These are phyloP conservation scores for Lentinus tigrinus DNA, from an alignment of 768 basidiomycete genomes.

Conservation along the genomic window DNA sequence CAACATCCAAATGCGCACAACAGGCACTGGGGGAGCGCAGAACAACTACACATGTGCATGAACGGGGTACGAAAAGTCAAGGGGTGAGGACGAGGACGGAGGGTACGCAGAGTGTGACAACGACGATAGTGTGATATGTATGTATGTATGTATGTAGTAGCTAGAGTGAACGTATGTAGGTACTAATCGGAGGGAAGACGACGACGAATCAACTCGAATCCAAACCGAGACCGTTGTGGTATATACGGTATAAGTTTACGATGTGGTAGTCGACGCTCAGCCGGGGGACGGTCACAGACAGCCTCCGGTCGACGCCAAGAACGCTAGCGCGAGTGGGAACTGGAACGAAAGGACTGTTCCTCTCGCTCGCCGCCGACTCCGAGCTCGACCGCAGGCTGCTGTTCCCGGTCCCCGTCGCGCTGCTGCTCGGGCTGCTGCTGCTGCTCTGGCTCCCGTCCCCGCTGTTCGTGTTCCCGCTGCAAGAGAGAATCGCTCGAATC, in stretches of 20 bases:
- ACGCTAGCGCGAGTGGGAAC: background rate
- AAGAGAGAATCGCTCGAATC: conserved; percentile 6
- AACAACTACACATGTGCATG: background rate
- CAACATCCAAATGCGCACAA: background rate
- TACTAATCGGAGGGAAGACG: too few relatives aligned
- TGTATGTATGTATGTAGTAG: too few relatives aligned
- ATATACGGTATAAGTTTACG: conserved; percentile 17
- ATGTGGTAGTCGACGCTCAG: conserved; percentile 16
- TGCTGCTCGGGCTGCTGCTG: background rate
- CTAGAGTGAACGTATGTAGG: too few relatives aligned
- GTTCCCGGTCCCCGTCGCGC: background rate
- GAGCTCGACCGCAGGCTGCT: background rate
- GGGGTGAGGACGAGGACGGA: background rate
- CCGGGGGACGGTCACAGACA: conserved; percentile 8
- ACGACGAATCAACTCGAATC: conserved; percentile 4
- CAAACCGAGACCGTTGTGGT: conserved; percentile 13
- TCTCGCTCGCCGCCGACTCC: background rate
- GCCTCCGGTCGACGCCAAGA: background rate
- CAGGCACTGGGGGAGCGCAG: background rate
- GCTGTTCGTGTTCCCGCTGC: background rate
- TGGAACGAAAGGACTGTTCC: background rate
- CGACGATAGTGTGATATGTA: too few relatives aligned
- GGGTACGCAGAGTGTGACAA: background rate
- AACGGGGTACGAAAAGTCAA: background rate
- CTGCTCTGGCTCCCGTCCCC: background rate